Evolutionary conservation across 768 basidiomycete genomes (phyloP).

Genomic region (Kwoniella dejecticola): DNA sequence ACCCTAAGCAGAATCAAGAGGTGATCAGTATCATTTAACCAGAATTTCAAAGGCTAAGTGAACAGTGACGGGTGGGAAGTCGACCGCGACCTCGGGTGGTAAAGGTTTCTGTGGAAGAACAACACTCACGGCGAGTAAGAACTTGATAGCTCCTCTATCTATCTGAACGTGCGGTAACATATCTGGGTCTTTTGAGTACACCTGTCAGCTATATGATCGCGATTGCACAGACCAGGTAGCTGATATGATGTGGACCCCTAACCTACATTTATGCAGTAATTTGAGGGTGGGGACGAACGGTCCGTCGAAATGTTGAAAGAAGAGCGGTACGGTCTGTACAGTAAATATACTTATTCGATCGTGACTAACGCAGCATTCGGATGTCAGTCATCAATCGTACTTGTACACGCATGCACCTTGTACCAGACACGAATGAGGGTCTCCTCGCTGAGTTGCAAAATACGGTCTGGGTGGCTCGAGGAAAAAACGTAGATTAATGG

Average conservation of each 20-base stretch:
- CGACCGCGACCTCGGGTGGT: background rate
- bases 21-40: background rate
- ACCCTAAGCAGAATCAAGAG: constrained; percentile 37
- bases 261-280: constrained; percentile 85
- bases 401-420: no score
- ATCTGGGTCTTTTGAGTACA: constrained; percentile 70
- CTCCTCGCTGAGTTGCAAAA: no score
- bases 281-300: constrained; percentile 86
- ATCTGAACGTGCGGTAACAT: constrained; percentile 84
- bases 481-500: constrained; percentile 64
- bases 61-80: background rate
- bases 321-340: constrained; percentile 78
- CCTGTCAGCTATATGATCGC: background rate
- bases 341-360: constrained; percentile 94
- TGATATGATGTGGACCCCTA: background rate
- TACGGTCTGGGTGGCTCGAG: no score
- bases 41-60: background rate
- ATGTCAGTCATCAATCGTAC: no score
- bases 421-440: no score
- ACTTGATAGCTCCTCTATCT: constrained; percentile 97
- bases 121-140: constrained; percentile 72
- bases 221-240: background rate
- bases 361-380: no score
- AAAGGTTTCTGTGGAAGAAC: background rate
- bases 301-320: constrained; percentile 96